phyloP scores from a whole-genome alignment of 2,329 filamentous ascomycete genomes.

The Cladophialophora carrionii region DNA sequence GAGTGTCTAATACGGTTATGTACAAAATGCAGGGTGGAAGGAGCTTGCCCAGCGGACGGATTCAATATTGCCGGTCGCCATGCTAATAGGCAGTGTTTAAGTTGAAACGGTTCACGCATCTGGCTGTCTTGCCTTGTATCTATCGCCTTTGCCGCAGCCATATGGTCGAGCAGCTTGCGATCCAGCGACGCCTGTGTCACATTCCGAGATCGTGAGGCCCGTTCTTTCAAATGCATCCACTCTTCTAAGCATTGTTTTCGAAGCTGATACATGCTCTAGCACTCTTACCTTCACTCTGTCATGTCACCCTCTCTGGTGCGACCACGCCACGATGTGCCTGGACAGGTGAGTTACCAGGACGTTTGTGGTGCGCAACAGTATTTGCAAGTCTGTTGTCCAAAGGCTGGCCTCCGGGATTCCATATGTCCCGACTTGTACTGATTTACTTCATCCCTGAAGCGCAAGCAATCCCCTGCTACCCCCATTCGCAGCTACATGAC shows the following conservation, averaged over 20 bases:
- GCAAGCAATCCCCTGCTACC: conserved; percentile 32
- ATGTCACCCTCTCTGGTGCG: background rate
- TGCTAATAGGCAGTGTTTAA: background rate
- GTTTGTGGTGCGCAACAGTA: background rate
- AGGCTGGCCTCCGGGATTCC: background rate
- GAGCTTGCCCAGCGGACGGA: background rate
- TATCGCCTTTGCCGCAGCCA: background rate
- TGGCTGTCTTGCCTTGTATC: background rate
- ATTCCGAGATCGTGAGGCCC: background rate
- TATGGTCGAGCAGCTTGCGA: background rate
- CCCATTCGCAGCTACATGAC: conserved; percentile 44
- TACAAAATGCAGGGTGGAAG: background rate
- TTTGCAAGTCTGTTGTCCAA: background rate
- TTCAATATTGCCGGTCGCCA: background rate
- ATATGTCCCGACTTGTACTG: background rate
- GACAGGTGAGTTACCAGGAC: background rate
- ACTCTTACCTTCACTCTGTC: background rate
- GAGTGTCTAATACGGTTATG: background rate
- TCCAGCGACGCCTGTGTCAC: background rate
- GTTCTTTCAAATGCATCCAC: background rate
- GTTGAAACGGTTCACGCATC: background rate
- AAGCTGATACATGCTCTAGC: background rate
- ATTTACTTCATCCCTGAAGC: conserved; percentile 27
- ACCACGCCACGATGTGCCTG: background rate
- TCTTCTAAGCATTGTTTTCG: background rate